Evolutionary conservation across 2,329 filamentous ascomycete species (phyloP), one percentile per base, ranked within the genome.

Genomic region (Cladosporium colombiae): DNA sequence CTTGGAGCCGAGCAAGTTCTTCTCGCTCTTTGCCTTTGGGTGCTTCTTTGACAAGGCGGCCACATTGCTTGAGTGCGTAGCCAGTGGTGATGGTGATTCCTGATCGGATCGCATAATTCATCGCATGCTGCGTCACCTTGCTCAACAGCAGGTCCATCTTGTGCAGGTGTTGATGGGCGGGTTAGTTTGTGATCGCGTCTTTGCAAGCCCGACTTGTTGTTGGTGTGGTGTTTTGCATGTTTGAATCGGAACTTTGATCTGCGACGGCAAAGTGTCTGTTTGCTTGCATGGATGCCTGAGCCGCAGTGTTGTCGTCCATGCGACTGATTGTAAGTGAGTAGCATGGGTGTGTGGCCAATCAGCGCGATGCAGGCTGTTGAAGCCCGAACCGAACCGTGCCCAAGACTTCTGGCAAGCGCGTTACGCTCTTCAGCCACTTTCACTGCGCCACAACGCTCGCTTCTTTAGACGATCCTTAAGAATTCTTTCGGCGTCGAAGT

Each of bases 51-150:
- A 97, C 82, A 14, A 97, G 81, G 50, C 90, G 87, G 1, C 89
- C 88, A 65, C 91, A 93, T 78, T 97, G 92, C 66, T 87, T 87
- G 68, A 97, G 84, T n/a, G 93, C 37, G 80, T 93, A 96, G 46
- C 85, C 88, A 62, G 92, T 92, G 2, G 93, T 97, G 70, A 97
- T 85, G 58, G 91, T 88, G 70, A 98, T 89, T 59, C 93, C 93
- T 21, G 92, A 93, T 59, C 91, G 85, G 73, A 97, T 93, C 76
- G 93, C 93, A 85, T 95, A 96, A 80, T 92, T 96, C 85, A 96
- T 89, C 59, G 92, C 91, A 80, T 96, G 92, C 71, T 89, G 85
- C 66, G 88, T 90, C 70, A 89, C 87, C 76, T 87, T 87, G 61
- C 82, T 79, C 53, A 91, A 79, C 61, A 90, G 82, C 57, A 83